Evolutionary conservation across 208 protist genomes (phyloP), one percentile per base, ranked within the genome.

Genomic region (Angomonas deanei): DNA sequence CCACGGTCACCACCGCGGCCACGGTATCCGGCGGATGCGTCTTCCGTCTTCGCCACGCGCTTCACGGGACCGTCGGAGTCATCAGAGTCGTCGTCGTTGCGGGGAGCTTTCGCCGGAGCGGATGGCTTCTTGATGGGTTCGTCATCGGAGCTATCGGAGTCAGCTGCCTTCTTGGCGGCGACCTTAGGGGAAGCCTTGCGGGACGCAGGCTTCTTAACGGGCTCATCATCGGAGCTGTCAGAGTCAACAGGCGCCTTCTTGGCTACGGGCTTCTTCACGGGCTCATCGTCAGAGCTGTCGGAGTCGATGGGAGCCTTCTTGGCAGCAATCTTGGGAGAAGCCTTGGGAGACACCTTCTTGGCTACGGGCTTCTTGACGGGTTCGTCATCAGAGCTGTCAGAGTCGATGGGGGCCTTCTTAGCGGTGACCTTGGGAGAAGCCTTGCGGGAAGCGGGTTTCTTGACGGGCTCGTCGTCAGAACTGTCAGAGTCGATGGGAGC

Each of bases 211-310:
- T 84, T 88, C 27, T 66, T 57, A 21, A 87, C 76, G 0, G 82
- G 74, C 54, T 80, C 85, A 52, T 92, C 86, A 53, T 91, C 81
- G 46, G 79, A 78, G 50, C 65, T 70, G 68, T 77, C 68, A 2
- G 61, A 59, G 49, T 49, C 11, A 31, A 68, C 33, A 8, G 64
- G 36, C 8, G 59, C 46, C 58, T 74, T 78, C 67, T 73, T 74
- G 61, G 68, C 72, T 27, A 68, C 64, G 1, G 59, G 64, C 57
- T 68, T 68, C 10, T 32, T 6, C 5, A 75, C 69, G 21, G 69
- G 69, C 38, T 75, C 62, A 30, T 72, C 66, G 32, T 58, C 46
- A 17, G 38, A 54, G 46, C 36, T 53, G 62, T 21, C 30, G 56
- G 30, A 65, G 21, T 47, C 47, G 32, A 68, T 47, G 10, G 64